A percentile compares a stretch with the other conserved stretches of the same genome.
phyloP scores from a whole-genome alignment of 148 eudicot genomes.

The Fagopyrum esculentum region DNA sequence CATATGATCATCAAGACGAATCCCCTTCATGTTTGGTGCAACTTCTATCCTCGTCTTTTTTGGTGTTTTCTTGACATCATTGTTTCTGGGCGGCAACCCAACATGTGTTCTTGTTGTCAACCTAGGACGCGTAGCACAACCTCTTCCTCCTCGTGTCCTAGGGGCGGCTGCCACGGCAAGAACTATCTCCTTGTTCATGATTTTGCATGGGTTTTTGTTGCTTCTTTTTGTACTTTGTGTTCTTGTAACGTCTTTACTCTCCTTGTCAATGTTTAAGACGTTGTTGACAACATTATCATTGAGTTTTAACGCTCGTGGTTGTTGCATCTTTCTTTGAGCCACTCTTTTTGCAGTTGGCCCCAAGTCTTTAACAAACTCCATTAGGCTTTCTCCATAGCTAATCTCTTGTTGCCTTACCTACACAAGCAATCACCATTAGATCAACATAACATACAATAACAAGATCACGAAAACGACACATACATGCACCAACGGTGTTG shows the following conservation, averaged over 20 bases:
- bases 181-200: not conserved
- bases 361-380: slow-evolving; percentile 52
- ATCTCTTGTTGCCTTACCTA: slow-evolving; percentile 36
- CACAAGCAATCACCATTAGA: not conserved
- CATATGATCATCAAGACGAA: not conserved
- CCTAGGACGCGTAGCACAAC: not conserved
- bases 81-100: too few relatives aligned
- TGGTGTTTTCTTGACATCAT: not conserved
- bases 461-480: not conserved
- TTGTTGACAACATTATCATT: not conserved
- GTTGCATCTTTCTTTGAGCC: slow-evolving; percentile 40
- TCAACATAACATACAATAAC: not conserved
- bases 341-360: slow-evolving; percentile 68
- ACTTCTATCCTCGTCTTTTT: not conserved
- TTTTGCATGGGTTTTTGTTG: not conserved
- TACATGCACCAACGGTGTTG: not conserved
- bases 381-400: slow-evolving; percentile 56
- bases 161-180: not conserved
- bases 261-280: not conserved
- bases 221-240: not conserved
- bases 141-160: not conserved
- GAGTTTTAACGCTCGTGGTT: not conserved
- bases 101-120: not conserved
- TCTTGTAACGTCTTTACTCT: not conserved
- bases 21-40: not conserved